phyloP scores from a whole-genome alignment of 2,329 filamentous ascomycete species.

The Elsinoe batatas region DNA sequence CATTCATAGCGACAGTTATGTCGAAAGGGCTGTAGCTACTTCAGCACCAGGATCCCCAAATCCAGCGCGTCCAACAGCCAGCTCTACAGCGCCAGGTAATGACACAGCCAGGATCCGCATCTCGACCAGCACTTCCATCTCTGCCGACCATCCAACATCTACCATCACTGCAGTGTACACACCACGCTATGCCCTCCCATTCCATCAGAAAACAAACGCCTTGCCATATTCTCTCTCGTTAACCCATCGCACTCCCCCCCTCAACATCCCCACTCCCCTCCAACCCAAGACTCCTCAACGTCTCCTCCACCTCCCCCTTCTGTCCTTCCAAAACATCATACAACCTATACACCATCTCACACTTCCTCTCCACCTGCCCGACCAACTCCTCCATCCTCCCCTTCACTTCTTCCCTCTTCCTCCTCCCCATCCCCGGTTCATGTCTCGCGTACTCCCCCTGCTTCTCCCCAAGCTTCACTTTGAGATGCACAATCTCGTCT shows the following conservation, averaged over 20 bases:
- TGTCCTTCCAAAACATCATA: conserved; percentile 79
- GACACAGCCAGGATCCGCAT: neutral
- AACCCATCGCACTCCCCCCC: conserved; percentile 21
- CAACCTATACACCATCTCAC: conserved; percentile 69
- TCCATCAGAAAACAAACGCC: neutral
- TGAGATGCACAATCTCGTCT: conserved; percentile 70
- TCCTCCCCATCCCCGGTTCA: conserved; percentile 56
- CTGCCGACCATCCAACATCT: neutral
- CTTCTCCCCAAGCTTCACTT: conserved; percentile 54
- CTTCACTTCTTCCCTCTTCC: conserved; percentile 52
- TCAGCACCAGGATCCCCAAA: neutral
- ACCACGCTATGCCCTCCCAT: neutral
- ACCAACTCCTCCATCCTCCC: conserved; percentile 53
- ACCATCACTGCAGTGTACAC: neutral
- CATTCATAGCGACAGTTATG: neutral
- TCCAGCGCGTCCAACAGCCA: conserved; percentile 10
- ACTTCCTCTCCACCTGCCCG: conserved; percentile 59
- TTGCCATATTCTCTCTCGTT: conserved; percentile 7
- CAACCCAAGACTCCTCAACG: conserved; percentile 32
- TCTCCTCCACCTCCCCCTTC: conserved; percentile 46
- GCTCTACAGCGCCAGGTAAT: conserved; percentile 4
- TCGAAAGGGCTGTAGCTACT: neutral
- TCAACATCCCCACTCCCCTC: conserved; percentile 18
- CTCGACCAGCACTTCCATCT: conserved; percentile 1
- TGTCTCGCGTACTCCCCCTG: conserved; percentile 55